Conservation (phyloP, 768 basidiomycete species). For the Pholiota molesta region DNA sequence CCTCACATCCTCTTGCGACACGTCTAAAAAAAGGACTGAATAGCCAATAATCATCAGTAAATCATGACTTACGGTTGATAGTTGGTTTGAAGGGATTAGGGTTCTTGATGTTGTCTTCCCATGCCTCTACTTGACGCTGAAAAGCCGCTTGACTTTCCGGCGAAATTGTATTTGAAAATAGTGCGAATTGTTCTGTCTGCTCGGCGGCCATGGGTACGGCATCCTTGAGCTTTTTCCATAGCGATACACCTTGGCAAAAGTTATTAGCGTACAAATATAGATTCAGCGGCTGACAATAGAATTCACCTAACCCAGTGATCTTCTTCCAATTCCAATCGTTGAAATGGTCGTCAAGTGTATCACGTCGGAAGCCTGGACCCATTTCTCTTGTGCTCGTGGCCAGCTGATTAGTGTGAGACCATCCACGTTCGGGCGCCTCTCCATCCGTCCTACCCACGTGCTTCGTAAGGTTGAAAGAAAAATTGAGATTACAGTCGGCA, state of each 20-base stretch:
- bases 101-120: conserved; percentile 23
- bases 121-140: conserved; percentile 17
- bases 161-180: conserved; percentile 15
- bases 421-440: conserved; percentile 37
- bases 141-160: conserved; percentile 13
- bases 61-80: conserved; percentile 10
- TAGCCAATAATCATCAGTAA: neutral
- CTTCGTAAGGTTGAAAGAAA: conserved; percentile 27
- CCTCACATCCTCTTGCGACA: neutral
- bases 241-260: conserved; percentile 8
- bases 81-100: conserved; percentile 27
- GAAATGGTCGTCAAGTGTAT: conserved; percentile 39
- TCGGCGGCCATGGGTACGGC: conserved; percentile 13
- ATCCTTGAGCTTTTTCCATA: conserved; percentile 17
- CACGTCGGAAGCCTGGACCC: conserved; percentile 29
- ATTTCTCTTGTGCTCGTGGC: conserved; percentile 41
- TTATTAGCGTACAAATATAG: neutral
- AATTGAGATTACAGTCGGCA: neutral
- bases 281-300: neutral
- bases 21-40: neutral
- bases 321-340: conserved; percentile 39
- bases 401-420: conserved; percentile 29
- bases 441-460: conserved; percentile 39
- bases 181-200: conserved; percentile 9
- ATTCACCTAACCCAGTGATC: conserved; percentile 24